Base-by-base conservation (phyloP, 2,329 filamentous ascomycete genomes). In the Diaporthe helianthi region DNA sequence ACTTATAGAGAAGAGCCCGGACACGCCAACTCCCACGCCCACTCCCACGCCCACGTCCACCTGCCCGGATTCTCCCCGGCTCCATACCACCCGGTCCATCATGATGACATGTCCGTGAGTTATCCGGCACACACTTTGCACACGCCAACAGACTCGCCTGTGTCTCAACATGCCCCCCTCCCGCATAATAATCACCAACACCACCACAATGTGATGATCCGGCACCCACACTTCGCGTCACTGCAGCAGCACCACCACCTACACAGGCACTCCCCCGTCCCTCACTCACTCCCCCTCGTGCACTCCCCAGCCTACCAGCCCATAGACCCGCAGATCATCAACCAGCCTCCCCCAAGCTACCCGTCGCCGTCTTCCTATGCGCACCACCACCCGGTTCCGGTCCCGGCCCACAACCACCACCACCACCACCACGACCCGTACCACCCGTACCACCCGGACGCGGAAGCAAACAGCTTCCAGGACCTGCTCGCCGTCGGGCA, bases 271-370 rank as follows among this genome's bases (percentile, higher is more conserved):
- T 75, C 78, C 29, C 77, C 76, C 19, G 79, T 82, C 55, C 77
- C 80, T 55, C 77, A 69, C 73, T 79, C 71, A 71, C 69, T 68
- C 70, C 58, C 72, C 73, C 33, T 71, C 73, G 49, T 73, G 72
- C 70, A 74, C 71, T 46, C 71, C 73, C 69, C 74, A 36, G 78
- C 83, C 33, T 86, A 85, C 75, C 84, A 87, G 65, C 86, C 86
- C 31, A 88, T 89, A 76, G 86, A 89, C 74, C 86, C 86, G n/a
- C 85, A 86, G 73, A 87, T 88, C 66, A 87, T 88, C 73, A 83
- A 80, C 54, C 82, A 84, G 64, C 74, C 79, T 1, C 72, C 76
- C 74, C 29, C 75, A 77, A 46, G 74, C 76, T 33, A 73, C 71
- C 33, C 76, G 73, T 53, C 75, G 58, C 76, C 65, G 78, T 68